Conservation (phyloP, 2,329 filamentous ascomycete genomes). For the Phoma herbarum region DNA sequence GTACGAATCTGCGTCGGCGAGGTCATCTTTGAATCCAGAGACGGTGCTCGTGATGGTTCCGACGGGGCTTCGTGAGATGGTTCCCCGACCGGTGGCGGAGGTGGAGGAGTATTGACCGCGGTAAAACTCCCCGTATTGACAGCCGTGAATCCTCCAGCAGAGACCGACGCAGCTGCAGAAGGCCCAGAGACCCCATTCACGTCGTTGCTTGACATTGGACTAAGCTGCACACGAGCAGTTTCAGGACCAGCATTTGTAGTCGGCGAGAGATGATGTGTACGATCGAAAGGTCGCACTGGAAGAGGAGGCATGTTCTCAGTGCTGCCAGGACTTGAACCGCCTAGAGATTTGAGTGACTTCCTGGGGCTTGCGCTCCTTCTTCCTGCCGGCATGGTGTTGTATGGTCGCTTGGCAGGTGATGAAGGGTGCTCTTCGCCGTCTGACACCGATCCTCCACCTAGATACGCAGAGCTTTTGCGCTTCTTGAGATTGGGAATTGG, state of each 20-base stretch:
- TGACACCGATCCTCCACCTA: slow-evolving; percentile 31
- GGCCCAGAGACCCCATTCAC: slow-evolving; percentile 39
- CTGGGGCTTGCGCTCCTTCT: slow-evolving; percentile 40
- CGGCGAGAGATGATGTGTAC: slow-evolving; percentile 31
- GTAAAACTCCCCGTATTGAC: slow-evolving; percentile 37
- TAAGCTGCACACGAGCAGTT: slow-evolving; percentile 35
- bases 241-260: slow-evolving; percentile 32
- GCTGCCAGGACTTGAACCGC: slow-evolving; percentile 31
- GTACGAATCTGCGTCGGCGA: slow-evolving; percentile 8
- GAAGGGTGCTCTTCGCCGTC: slow-evolving; percentile 42
- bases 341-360: slow-evolving; percentile 39
- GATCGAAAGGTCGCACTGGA: slow-evolving; percentile 31
- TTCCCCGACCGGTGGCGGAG: slow-evolving; percentile 29
- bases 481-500: slow-evolving; percentile 37
- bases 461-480: slow-evolving; percentile 46
- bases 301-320: slow-evolving; percentile 41
- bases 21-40: slow-evolving; percentile 13
- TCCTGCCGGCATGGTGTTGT: slow-evolving; percentile 39
- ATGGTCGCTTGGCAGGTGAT: slow-evolving; percentile 41
- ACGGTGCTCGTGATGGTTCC: slow-evolving; percentile 29
- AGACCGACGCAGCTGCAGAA: slow-evolving; percentile 18
- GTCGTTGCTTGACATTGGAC: slow-evolving; percentile 41
- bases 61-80: slow-evolving; percentile 20
- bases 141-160: slow-evolving; percentile 30
- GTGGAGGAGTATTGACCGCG: slow-evolving; percentile 33